Conservation (phyloP, 768 basidiomycete species). For the Collybia sordida region DNA sequence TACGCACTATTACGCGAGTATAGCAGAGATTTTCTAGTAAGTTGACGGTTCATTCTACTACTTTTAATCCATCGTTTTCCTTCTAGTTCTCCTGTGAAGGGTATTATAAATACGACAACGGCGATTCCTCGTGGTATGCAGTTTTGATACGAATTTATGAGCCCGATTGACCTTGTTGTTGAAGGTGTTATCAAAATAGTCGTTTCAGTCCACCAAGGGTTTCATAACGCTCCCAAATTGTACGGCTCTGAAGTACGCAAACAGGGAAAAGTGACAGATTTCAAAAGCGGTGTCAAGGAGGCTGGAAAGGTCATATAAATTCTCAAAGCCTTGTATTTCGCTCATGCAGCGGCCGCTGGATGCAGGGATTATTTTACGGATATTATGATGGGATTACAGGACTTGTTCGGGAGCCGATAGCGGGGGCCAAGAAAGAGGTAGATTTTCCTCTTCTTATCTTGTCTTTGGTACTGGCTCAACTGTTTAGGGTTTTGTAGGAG, state of each 20-base stretch:
- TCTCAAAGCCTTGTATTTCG: too few relatives aligned
- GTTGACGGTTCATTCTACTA: conserved; percentile 1
- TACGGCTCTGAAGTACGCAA: conserved; percentile 40
- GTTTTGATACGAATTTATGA: not conserved
- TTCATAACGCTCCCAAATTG: conserved; percentile 38
- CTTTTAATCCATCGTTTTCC: not conserved
- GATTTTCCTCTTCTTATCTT: not conserved
- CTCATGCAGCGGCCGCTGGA: not conserved
- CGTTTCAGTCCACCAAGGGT: conserved; percentile 41
- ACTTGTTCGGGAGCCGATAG: conserved; percentile 27
- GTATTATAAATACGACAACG: conserved; percentile 44
- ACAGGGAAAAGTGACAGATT: conserved; percentile 40
- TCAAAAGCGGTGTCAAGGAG: conserved; percentile 43
- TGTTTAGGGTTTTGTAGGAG: conserved; percentile 29
- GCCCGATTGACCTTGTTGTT: not conserved
- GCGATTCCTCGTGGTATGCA: conserved; percentile 45
- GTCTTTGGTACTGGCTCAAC: not conserved
- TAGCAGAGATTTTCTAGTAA: conserved; percentile 50
- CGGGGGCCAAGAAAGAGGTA: conserved; percentile 32
- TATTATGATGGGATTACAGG: conserved; percentile 38
- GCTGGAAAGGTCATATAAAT: conserved; percentile 40
- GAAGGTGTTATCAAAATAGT: conserved; percentile 44
- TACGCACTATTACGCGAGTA: conserved; percentile 43
- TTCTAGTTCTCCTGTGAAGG: conserved; percentile 37
- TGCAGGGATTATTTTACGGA: conserved; percentile 30